These are phyloP conservation scores for Cruciata laevipes DNA, from an alignment of 257 asterid genomes.

Conservation along the genomic window DNA sequence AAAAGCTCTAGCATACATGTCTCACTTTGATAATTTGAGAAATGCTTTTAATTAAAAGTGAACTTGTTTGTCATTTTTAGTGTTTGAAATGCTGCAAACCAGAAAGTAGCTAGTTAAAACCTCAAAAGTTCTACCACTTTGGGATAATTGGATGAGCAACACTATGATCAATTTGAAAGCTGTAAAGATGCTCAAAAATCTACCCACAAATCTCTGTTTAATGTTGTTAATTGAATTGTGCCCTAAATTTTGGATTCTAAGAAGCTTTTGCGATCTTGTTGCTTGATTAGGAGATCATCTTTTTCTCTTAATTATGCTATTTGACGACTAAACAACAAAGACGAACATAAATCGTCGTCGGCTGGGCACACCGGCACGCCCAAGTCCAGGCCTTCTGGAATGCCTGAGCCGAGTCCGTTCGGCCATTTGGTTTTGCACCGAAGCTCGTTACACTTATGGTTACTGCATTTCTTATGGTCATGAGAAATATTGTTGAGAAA, in stretches of 20 bases:
- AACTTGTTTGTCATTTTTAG: background rate
- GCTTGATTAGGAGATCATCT: background rate
- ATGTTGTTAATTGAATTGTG: background rate
- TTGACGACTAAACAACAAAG: background rate
- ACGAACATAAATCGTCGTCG: slow-evolving; percentile 52
- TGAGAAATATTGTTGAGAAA: slow-evolving; percentile 8
- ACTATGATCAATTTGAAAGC: slow-evolving; percentile 14
- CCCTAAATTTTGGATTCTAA: slow-evolving; percentile 11
- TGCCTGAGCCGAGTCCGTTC: slow-evolving; percentile 50
- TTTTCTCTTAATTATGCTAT: background rate
- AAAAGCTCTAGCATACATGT: too few species aligned
- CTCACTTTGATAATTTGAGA: too few species aligned
- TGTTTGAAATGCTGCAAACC: background rate
- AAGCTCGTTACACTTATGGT: slow-evolving; percentile 39
- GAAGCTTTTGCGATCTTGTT: slow-evolving; percentile 6
- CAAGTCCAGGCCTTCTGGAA: slow-evolving; percentile 61
- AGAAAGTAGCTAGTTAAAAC: background rate
- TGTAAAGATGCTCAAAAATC: slow-evolving; percentile 13
- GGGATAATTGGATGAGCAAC: slow-evolving; percentile 4
- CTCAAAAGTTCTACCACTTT: background rate
- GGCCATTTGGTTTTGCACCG: slow-evolving; percentile 61
- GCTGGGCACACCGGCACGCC: slow-evolving; percentile 43
- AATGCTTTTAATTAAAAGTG: background rate
- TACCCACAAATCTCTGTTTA: background rate
- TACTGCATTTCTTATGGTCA: slow-evolving; percentile 22